phyloP scores from a whole-genome alignment of 2,329 filamentous ascomycete genomes.

The Microdochium paspali region DNA sequence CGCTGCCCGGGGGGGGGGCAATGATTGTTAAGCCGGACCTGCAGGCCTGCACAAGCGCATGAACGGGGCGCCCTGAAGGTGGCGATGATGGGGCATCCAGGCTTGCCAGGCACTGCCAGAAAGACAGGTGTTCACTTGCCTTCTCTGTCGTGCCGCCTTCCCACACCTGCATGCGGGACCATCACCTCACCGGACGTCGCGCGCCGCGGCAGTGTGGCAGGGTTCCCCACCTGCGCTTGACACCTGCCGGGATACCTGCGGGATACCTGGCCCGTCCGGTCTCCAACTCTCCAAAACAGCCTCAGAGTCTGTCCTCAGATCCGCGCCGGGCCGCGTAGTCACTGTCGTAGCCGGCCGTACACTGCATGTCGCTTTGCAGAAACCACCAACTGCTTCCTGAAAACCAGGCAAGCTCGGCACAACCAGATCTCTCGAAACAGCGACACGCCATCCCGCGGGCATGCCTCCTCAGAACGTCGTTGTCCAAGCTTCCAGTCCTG shows the following conservation, averaged over 20 bases:
- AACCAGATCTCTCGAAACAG: neutral
- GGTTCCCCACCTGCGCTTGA: neutral
- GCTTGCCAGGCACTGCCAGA: no score
- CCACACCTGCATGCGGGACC: neutral
- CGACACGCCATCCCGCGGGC: neutral
- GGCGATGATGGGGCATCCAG: no score
- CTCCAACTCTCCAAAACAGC: neutral
- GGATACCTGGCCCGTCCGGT: neutral
- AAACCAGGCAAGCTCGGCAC: neutral
- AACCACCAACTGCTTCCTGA: neutral
- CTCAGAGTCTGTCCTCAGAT: neutral
- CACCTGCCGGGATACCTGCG: no score
- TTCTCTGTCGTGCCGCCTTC: neutral
- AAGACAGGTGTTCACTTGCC: slow-evolving; percentile 1
- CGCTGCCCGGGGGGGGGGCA: no score
- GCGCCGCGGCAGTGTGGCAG: neutral
- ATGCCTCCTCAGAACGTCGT: no score
- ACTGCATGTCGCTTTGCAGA: no score
- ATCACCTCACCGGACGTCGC: neutral
- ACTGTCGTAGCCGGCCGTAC: no score
- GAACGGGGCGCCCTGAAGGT: no score
- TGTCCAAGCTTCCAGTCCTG: no score
- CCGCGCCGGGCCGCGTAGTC: no score
- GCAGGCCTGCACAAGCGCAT: no score
- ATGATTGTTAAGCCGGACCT: no score